phyloP scores from a whole-genome alignment of 768 basidiomycete genomes.

The Naganishia randhawae region DNA sequence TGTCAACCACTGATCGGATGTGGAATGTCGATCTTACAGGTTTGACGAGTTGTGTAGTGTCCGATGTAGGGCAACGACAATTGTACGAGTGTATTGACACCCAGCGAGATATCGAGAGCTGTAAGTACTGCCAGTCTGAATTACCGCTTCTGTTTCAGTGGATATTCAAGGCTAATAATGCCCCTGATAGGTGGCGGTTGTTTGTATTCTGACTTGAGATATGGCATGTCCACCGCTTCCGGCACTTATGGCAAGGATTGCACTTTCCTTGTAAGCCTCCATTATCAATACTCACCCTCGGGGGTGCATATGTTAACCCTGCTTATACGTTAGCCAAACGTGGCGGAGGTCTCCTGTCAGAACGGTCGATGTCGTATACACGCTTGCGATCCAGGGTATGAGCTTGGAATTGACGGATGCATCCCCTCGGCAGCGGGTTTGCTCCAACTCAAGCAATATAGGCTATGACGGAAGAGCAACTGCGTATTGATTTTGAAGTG shows the following conservation, averaged over 20 bases:
- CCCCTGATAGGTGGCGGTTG: neutral
- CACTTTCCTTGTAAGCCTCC: neutral
- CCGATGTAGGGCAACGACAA: neutral
- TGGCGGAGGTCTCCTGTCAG: neutral
- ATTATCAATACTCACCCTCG: neutral
- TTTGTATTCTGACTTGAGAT: neutral
- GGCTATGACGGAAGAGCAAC: too few species aligned
- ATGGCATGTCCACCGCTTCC: neutral
- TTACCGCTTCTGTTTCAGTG: neutral
- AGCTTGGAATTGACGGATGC: neutral
- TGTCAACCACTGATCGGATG: neutral
- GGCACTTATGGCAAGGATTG: neutral
- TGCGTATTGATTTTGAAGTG: too few species aligned
- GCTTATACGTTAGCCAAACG: neutral
- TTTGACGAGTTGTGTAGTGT: neutral
- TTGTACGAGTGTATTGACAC: neutral
- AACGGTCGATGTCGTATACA: neutral
- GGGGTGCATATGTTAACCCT: neutral
- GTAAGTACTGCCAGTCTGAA: neutral
- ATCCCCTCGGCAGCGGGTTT: neutral
- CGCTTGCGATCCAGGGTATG: constrained; percentile 1
- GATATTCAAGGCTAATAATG: neutral
- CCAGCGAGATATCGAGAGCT: neutral
- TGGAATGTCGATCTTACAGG: neutral
- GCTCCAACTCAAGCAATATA: neutral